Evolutionary conservation across 1,139 yeast genomes (phyloP), one percentile per base, ranked within the genome.

Genomic region (Magnusiomyces tetraspermus): DNA sequence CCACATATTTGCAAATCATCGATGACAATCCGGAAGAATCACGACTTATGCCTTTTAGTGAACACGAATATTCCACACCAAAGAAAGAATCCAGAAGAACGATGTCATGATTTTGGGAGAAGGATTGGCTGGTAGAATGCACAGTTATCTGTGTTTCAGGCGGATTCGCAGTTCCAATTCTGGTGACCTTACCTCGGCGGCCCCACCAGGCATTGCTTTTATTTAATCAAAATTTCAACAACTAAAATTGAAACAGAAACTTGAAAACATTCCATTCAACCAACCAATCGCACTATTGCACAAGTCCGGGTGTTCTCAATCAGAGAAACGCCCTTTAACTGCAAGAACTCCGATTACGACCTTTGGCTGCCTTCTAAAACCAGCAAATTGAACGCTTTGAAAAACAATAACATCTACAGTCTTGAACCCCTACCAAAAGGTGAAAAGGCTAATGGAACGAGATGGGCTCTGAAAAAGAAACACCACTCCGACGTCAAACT

Each of bases 391-490:
- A 33, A 33, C 38, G 17, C 38, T 13, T 15, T 33, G 5, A 33
- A 15, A 15, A 33, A 33, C 10, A 40, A 19, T 24, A 19, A 40
- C 10, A 24, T 40, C n/a, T 40, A 40, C 24, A 19, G 19, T 8
- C 24, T 44, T n/a, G 30, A 19, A 10, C 17, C 22, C 6, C 47
- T 42, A n/a, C 47, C 47, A 2, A 36, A 36, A 15, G 36, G 37
- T 4, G 11, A 19, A 13, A 24, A 19, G 6, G 37, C 23, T 6
- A 26, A 11, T 19, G 22, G 33, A 22, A 21, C 19, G 13, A 51
- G 44, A 40, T 51, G 56, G 53, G 50, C 49, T 10, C 51, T 51
- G 45, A 50, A 37, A 26, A 24, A 48, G 33, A 55, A 55, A 44
- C 13, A 22, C n/a, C 37, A 42, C 19, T 45, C 45, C 10, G 40